phyloP scores from a whole-genome alignment of 352 stramenopile species.

The Phytopythium chamaehyphon region DNA sequence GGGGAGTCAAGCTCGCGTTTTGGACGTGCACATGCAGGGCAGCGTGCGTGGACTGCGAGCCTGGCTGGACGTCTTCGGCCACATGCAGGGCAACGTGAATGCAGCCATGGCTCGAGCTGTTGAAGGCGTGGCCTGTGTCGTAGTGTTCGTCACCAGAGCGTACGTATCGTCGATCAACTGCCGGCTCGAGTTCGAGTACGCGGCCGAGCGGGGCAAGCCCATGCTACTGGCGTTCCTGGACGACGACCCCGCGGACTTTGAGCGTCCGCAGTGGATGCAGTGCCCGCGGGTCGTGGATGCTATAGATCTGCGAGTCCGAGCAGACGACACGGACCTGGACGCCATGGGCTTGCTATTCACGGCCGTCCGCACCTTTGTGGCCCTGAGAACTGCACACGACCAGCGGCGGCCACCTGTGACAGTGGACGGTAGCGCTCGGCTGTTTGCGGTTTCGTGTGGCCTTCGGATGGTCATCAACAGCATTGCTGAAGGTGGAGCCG shows the following conservation, averaged over 20 bases:
- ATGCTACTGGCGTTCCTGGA: conserved; percentile 45
- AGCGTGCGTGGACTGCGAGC: conserved; percentile 28
- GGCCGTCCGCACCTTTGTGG: conserved; percentile 35
- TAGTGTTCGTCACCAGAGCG: conserved; percentile 44
- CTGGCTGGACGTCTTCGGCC: conserved; percentile 56
- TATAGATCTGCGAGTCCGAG: conserved; percentile 25
- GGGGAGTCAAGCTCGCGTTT: conserved; percentile 30
- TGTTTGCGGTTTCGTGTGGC: conserved; percentile 35
- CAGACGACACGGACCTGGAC: conserved; percentile 21
- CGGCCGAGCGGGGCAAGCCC: conserved; percentile 26
- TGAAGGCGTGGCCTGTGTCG: conserved; percentile 48
- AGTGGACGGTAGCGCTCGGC: conserved; percentile 37
- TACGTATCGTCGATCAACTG: conserved; percentile 56
- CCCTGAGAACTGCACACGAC: conserved; percentile 12
- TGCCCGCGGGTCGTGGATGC: conserved; percentile 12
- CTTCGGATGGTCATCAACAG: conserved; percentile 16
- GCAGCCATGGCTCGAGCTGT: conserved; percentile 53
- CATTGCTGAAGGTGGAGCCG: not conserved
- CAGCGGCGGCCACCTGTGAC: conserved; percentile 16
- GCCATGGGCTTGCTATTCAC: conserved; percentile 31
- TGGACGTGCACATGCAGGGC: conserved; percentile 41
- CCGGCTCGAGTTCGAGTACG: conserved; percentile 54
- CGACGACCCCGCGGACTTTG: conserved; percentile 26
- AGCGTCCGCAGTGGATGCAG: conserved; percentile 33
- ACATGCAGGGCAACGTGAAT: conserved; percentile 70